Percentiles rank a stretch among this genome's conserved stretches.
These are phyloP conservation scores for Draba incana DNA, from an alignment of 345 rosid genomes.

Conservation along the genomic window DNA sequence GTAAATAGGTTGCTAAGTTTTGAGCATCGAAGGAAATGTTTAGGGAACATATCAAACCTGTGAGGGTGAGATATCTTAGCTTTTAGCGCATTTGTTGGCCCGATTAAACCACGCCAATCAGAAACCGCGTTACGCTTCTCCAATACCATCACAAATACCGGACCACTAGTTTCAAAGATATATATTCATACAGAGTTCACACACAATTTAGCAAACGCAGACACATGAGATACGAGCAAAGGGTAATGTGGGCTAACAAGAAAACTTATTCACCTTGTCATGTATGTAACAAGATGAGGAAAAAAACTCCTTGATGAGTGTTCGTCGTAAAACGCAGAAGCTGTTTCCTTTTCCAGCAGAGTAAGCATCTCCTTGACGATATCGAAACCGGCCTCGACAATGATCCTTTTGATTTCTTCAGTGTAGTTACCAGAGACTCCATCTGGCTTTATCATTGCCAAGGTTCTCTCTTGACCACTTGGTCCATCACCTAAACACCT, in stretches of 20 bases:
- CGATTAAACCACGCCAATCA: conserved; percentile 82
- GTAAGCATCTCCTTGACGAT: conserved; percentile 54
- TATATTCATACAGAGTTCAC: neutral
- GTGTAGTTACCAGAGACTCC: conserved; percentile 70
- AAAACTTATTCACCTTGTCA: conserved; percentile 61
- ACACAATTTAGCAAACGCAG: neutral
- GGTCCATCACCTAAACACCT: conserved; percentile 50
- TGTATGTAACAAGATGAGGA: conserved; percentile 62
- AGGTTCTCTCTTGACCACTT: conserved; percentile 54
- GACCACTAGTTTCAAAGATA: conserved; percentile 59
- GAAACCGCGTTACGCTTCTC: conserved; percentile 78
- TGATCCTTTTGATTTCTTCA: conserved; percentile 51
- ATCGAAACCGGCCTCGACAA: conserved; percentile 58
- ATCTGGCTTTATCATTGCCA: conserved; percentile 86
- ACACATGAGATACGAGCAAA: neutral
- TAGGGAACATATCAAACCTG: conserved; percentile 44
- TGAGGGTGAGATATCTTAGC: conserved; percentile 78
- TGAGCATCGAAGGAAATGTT: neutral
- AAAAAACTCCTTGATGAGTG: conserved; percentile 74
- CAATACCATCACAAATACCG: conserved; percentile 74
- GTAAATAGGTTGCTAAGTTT: neutral
- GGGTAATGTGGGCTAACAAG: neutral
- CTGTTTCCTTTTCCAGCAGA: conserved; percentile 60
- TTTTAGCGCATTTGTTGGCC: conserved; percentile 74
- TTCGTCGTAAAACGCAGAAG: conserved; percentile 66